phyloP scores from a whole-genome alignment of 2,329 filamentous ascomycete genomes.

The Trichoderma afroharzianum region DNA sequence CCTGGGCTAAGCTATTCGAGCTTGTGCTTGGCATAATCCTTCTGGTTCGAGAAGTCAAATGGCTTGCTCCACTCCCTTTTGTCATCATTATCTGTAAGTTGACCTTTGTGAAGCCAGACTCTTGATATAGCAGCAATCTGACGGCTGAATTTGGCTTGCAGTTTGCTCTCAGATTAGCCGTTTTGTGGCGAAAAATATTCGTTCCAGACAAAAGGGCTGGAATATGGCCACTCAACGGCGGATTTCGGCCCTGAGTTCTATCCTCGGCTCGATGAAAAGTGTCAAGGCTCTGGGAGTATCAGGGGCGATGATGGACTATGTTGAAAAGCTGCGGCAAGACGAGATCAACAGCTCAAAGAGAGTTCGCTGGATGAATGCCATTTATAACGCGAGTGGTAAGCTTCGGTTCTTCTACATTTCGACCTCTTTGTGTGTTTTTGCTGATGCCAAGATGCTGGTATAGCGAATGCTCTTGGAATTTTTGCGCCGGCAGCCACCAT shows the following conservation, averaged over 20 bases:
- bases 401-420: neutral
- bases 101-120: neutral
- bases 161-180: constrained; percentile 41
- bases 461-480: constrained; percentile 41
- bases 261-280: constrained; percentile 36
- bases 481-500: constrained; percentile 40
- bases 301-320: constrained; percentile 17
- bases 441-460: neutral
- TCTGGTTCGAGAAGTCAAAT: constrained; percentile 38
- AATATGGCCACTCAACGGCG: constrained; percentile 40
- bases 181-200: constrained; percentile 37
- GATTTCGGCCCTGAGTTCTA: constrained; percentile 33
- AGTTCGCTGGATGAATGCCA: constrained; percentile 38
- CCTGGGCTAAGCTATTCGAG: constrained; percentile 41
- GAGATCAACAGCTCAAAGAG: constrained; percentile 31
- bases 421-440: neutral
- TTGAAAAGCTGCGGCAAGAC: constrained; percentile 27
- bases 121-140: neutral
- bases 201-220: constrained; percentile 36
- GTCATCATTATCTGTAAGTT: constrained; percentile 40
- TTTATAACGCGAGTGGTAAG: constrained; percentile 39
- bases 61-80: constrained; percentile 40
- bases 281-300: constrained; percentile 41
- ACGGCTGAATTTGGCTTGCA: constrained; percentile 18
- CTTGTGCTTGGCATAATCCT: constrained; percentile 38